phyloP scores from a whole-genome alignment of 371 early-diverging fungal genomes.

The Pancytospora epiphaga region DNA sequence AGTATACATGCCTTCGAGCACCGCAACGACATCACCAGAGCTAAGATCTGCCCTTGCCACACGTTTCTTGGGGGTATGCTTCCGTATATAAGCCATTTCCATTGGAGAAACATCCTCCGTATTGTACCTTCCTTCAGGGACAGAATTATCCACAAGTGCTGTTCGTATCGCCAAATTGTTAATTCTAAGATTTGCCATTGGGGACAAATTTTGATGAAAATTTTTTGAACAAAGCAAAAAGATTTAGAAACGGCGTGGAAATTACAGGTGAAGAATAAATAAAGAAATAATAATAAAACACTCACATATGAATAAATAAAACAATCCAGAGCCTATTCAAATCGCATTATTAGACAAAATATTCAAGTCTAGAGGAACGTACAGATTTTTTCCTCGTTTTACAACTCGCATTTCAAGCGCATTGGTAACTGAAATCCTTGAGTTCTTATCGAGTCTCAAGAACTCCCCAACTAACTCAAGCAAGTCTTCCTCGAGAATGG shows the following conservation, averaged over 20 bases:
- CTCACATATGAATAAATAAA: too few species aligned
- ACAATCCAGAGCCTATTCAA: too few species aligned
- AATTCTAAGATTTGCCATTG: slow-evolving; percentile 42
- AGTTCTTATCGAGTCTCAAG: too few species aligned
- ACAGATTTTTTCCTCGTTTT: too few species aligned
- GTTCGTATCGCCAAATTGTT: slow-evolving; percentile 29
- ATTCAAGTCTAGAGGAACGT: too few species aligned
- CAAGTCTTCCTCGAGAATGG: too few species aligned
- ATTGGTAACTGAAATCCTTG: too few species aligned
- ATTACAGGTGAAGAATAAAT: too few species aligned
- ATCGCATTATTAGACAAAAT: too few species aligned
- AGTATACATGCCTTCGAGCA: slow-evolving; percentile 54
- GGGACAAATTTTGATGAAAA: slow-evolving; percentile 30
- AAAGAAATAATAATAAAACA: too few species aligned
- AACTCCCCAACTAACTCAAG: too few species aligned
- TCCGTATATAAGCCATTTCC: slow-evolving; percentile 25
- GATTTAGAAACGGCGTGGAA: neutral
- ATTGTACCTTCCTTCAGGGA: neutral
- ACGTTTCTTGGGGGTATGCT: slow-evolving; percentile 22
- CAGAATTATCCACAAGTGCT: slow-evolving; percentile 24
- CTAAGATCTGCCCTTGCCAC: slow-evolving; percentile 42
- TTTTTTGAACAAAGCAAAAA: slow-evolving; percentile 34
- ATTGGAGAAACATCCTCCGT: neutral
- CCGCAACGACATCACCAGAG: slow-evolving; percentile 52
- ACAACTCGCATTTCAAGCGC: too few species aligned